These are phyloP conservation scores for Hypoxylon sp. DNA, from an alignment of 2,329 filamentous ascomycete genomes.

Conservation along the genomic window DNA sequence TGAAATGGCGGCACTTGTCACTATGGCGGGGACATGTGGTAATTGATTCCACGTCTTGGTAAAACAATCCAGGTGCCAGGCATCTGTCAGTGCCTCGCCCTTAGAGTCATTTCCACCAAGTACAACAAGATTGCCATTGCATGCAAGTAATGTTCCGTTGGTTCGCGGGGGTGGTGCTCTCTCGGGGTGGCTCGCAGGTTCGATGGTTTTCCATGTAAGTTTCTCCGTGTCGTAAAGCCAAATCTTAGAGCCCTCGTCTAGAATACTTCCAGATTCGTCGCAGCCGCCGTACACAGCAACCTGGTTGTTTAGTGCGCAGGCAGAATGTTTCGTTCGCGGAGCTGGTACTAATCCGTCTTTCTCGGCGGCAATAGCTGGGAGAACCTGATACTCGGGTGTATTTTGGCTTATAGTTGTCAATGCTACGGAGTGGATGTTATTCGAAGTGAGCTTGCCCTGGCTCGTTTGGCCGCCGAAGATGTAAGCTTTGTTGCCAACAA, in stretches of 20 bases:
- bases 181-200: constrained; percentile 45
- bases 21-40: constrained; percentile 52
- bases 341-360: constrained; percentile 44
- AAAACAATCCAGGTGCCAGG: constrained; percentile 60
- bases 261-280: constrained; percentile 41
- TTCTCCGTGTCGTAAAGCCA: constrained; percentile 52
- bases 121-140: constrained; percentile 58
- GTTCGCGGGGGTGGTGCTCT: constrained; percentile 44
- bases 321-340: constrained; percentile 49
- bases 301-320: constrained; percentile 46
- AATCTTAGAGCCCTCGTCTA: constrained; percentile 47
- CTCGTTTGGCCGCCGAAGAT: constrained; percentile 61
- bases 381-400: constrained; percentile 45
- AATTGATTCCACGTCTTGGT: constrained; percentile 59
- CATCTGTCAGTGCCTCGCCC: constrained; percentile 51
- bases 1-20: constrained; percentile 54
- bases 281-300: constrained; percentile 51
- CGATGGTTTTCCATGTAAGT: constrained; percentile 48
- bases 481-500: constrained; percentile 62
- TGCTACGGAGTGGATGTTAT: constrained; percentile 61
- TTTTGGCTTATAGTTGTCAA: constrained; percentile 54
- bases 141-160: constrained; percentile 49
- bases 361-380: constrained; percentile 46
- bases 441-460: constrained; percentile 53
- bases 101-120: constrained; percentile 54